Evolutionary conservation across 768 basidiomycete species (phyloP), one percentile per base, ranked within the genome.

Genomic region (Phanerochaete carnosa): DNA sequence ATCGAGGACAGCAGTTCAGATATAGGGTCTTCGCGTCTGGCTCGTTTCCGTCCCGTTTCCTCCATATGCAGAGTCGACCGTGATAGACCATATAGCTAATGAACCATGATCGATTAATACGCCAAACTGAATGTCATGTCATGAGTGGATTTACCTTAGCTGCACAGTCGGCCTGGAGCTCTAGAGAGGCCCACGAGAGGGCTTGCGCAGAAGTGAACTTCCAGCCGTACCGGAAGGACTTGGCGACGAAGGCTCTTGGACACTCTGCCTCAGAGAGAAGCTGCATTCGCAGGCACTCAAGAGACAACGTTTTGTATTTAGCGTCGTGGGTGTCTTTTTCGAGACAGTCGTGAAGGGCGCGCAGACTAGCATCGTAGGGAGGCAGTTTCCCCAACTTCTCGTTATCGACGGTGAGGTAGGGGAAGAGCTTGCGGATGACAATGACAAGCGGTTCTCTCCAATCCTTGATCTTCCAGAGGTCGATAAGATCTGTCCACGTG

Each of bases 371-470:
- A 11, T 43, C 39, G 39, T 9, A 43, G 39, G 39, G 39, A 9
- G 39, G 39, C 19, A 29, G 23, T 26, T 15, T 5, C 6, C 57
- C 57, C 12, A 26, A 19, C 3, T 33, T 45, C 45, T 54, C 57
- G 39, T 29, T 23, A 13, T 61, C 50, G 12, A 61, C 54, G 5
- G 58, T 45, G 7, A 74, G 32, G 78, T 74, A 94, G 0, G 91
- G 91, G 45, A 95, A 82, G 3, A 97, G 76, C 15, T 80, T 76
- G 19, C 84, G 83, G 22, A 97, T 73, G 25, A 92, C 79, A n/a
- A 87, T 80, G 29, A 95, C 77, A 19, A 98, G 76, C 46, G 85
- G 82, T 71, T 95, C 94, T 70, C 95, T 94, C 65, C 90, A 75
- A 25, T 8, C 78, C 72, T 60, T 83, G 86, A 70, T 86, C 88